A percentile compares a stretch with the other conserved stretches of the same genome.
Conservation (phyloP, 108 stramenopile genomes). For the Skeletonema tropicum region DNA sequence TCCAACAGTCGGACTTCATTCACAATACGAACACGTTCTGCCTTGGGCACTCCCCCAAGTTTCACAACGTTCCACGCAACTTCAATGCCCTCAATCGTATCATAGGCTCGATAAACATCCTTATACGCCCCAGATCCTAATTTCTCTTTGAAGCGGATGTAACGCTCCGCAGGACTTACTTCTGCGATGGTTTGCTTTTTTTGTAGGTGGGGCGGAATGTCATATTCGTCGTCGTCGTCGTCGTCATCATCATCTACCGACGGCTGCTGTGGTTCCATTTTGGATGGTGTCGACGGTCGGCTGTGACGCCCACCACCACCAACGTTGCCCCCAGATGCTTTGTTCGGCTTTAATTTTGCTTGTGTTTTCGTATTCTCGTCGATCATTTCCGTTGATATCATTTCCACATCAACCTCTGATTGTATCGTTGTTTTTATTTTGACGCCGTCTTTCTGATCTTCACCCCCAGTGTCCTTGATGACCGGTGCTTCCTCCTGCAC, state of each 20-base stretch:
- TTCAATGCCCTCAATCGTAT: constrained; percentile 96
- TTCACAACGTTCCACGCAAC: constrained; percentile 99
- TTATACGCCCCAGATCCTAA: constrained; percentile 96
- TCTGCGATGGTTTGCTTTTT: constrained; percentile 71
- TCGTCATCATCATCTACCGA: constrained; percentile 6
- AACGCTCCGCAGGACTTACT: constrained; percentile 90
- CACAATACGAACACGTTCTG: constrained; percentile 90
- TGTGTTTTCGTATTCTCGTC: neutral
- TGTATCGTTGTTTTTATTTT: constrained; percentile 1
- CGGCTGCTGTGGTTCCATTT: neutral
- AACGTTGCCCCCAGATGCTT: neutral
- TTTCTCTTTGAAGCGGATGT: constrained; percentile 95
- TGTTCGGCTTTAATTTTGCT: neutral
- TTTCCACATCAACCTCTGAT: constrained; percentile 1
- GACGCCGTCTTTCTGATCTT: neutral
- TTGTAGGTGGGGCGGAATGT: constrained; percentile 27
- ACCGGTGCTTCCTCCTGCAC: neutral
- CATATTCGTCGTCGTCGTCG: constrained; percentile 47
- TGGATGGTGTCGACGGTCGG: constrained; percentile 5
- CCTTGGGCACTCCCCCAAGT: constrained; percentile 85
- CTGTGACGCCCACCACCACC: neutral
- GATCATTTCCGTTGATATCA: constrained; percentile 3
- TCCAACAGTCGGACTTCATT: constrained; percentile 97
- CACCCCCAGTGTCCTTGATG: neutral
- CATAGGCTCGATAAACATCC: constrained; percentile 96